Percentiles rank a stretch among this genome's conserved stretches.
Conservation (phyloP, 768 basidiomycete genomes). For the Rhizopogon vinicolor region DNA sequence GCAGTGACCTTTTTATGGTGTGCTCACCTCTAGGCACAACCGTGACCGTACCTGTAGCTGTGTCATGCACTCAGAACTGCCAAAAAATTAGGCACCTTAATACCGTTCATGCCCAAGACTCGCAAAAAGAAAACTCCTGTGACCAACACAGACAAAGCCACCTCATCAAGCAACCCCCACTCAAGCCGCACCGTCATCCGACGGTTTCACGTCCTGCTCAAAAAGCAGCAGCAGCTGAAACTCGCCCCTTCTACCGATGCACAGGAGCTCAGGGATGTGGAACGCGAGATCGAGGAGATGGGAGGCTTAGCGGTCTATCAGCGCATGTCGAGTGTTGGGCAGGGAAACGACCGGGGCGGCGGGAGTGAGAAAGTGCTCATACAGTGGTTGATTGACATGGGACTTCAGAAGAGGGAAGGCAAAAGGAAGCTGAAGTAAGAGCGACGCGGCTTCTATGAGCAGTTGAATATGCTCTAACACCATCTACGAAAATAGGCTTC, state of each 20-base stretch:
- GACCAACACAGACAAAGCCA: slow-evolving; percentile 26
- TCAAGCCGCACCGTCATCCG: slow-evolving; percentile 74
- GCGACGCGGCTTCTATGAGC: slow-evolving; percentile 4
- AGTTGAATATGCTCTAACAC: background rate
- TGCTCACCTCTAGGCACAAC: too few species aligned
- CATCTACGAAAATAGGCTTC: slow-evolving; percentile 44
- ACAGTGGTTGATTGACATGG: slow-evolving; percentile 63
- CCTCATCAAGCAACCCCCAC: slow-evolving; percentile 45
- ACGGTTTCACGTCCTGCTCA: slow-evolving; percentile 75
- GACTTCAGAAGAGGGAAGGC: slow-evolving; percentile 23
- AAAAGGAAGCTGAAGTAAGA: slow-evolving; percentile 28
- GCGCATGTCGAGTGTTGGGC: slow-evolving; percentile 76
- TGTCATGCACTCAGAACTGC: background rate
- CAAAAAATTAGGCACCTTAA: background rate
- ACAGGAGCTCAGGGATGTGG: slow-evolving; percentile 45
- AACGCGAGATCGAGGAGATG: slow-evolving; percentile 56
- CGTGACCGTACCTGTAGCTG: too few species aligned
- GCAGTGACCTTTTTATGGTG: too few species aligned
- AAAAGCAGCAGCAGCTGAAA: slow-evolving; percentile 53
- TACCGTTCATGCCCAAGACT: slow-evolving; percentile 33
- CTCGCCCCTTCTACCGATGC: slow-evolving; percentile 13
- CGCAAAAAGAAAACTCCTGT: slow-evolving; percentile 44
- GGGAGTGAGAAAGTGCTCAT: slow-evolving; percentile 83
- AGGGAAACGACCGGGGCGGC: slow-evolving; percentile 77
- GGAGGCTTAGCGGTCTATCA: slow-evolving; percentile 84